Evolutionary conservation across 1,139 yeast species (phyloP).

Genomic region (Nakaseomyces uthaithaninus): DNA sequence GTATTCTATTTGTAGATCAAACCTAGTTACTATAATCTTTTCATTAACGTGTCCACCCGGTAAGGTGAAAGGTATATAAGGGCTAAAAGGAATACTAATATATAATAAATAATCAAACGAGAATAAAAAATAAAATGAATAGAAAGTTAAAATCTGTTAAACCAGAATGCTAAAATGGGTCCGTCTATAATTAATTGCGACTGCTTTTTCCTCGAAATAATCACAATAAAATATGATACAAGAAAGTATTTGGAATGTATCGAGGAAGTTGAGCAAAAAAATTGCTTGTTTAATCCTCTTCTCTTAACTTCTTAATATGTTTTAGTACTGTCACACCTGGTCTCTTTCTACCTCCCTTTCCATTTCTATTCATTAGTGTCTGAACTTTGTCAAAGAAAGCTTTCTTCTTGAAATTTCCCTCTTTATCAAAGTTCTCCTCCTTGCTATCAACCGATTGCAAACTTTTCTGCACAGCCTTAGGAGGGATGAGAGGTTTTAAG

Average conservation of each 20-base stretch:
- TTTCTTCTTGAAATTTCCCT: conserved; percentile 11
- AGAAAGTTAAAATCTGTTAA: neutral
- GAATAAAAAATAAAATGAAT: neutral
- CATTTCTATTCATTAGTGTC: conserved; percentile 11
- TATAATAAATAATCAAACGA: neutral
- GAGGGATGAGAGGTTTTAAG: conserved; percentile 24
- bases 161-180: neutral
- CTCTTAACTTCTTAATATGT: conserved; percentile 1
- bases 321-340: conserved; percentile 10
- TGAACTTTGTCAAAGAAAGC: conserved; percentile 10
- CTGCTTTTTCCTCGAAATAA: too few species aligned
- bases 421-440: conserved; percentile 11
- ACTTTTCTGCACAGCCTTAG: conserved; percentile 3
- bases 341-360: conserved; percentile 15
- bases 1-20: too few species aligned
- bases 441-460: conserved; percentile 7
- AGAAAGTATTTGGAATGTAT: neutral
- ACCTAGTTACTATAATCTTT: too few species aligned
- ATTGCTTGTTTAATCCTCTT: neutral
- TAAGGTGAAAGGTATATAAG: neutral
- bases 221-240: too few species aligned
- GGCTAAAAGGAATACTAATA: conserved; percentile 2
- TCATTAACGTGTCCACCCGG: too few species aligned
- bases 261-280: neutral
- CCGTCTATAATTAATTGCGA: neutral